phyloP scores from a whole-genome alignment of 176 grass and related monocot species.

The Puya raimondii region DNA sequence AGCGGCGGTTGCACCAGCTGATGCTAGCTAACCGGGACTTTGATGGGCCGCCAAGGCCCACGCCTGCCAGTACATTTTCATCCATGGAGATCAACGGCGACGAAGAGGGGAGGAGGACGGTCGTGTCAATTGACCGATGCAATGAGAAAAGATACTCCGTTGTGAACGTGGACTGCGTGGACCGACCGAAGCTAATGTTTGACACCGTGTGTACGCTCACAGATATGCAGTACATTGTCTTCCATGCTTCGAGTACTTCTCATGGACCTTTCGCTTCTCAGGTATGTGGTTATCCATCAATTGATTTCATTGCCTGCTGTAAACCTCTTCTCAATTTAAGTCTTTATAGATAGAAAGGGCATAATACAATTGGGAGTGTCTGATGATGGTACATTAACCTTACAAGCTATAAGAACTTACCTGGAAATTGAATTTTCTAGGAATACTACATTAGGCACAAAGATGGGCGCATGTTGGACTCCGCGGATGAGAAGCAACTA shows the following conservation, averaged over 20 bases:
- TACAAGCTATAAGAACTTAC: background rate
- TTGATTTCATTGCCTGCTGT: background rate
- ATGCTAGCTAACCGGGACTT: conserved; percentile 42
- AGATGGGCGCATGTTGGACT: conserved; percentile 34
- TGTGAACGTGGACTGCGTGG: conserved; percentile 38
- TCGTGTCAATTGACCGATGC: conserved; percentile 24
- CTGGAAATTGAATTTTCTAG: conserved; percentile 12
- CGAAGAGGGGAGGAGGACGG: conserved; percentile 9
- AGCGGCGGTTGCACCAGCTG: conserved; percentile 45
- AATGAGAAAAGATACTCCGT: conserved; percentile 44
- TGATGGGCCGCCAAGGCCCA: conserved; percentile 2
- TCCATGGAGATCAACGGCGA: conserved; percentile 4
- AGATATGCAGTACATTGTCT: conserved; percentile 48
- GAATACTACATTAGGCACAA: conserved; percentile 52
- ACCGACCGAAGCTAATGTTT: conserved; percentile 50
- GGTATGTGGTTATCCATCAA: conserved; percentile 11
- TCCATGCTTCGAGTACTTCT: conserved; percentile 43
- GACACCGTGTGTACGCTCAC: conserved; percentile 49
- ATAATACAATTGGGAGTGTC: background rate
- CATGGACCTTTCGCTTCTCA: conserved; percentile 27
- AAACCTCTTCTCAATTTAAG: background rate
- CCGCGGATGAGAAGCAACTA: conserved; percentile 21
- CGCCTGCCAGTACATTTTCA: background rate
- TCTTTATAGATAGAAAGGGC: background rate
- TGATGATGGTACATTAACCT: background rate